Evolutionary conservation across 768 basidiomycete genomes (phyloP).

Genomic region (Xerocomellus chrysenteron): DNA sequence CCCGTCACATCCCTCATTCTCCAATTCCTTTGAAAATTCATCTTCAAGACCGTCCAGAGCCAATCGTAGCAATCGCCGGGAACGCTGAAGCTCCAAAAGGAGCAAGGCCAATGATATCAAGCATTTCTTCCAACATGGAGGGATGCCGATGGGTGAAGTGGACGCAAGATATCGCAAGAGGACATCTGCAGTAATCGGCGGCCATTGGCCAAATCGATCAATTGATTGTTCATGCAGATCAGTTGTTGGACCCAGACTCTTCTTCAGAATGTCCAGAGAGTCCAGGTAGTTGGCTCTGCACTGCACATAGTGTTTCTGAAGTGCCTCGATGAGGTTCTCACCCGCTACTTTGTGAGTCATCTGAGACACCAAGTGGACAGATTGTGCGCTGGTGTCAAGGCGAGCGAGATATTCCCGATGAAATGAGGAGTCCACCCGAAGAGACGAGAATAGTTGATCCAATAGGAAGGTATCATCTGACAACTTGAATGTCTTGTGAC

Average conservation of each 20-base stretch:
- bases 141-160: background rate
- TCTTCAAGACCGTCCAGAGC: background rate
- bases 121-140: background rate
- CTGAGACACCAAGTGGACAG: background rate
- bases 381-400: background rate
- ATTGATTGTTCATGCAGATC: slow-evolving; percentile 6
- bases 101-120: background rate
- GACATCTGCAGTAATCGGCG: background rate
- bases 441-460: background rate
- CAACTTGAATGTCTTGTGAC: background rate
- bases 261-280: background rate
- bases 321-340: background rate
- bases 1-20: background rate
- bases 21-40: background rate
- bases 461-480: background rate
- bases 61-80: background rate
- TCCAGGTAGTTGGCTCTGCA: background rate
- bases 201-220: background rate
- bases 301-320: background rate
- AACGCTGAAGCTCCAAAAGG: background rate
- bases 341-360: background rate
- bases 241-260: background rate
- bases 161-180: background rate
- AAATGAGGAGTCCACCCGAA: background rate
- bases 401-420: background rate